Base-by-base conservation (phyloP, 345 rosid species). In the Camelina hispida region DNA sequence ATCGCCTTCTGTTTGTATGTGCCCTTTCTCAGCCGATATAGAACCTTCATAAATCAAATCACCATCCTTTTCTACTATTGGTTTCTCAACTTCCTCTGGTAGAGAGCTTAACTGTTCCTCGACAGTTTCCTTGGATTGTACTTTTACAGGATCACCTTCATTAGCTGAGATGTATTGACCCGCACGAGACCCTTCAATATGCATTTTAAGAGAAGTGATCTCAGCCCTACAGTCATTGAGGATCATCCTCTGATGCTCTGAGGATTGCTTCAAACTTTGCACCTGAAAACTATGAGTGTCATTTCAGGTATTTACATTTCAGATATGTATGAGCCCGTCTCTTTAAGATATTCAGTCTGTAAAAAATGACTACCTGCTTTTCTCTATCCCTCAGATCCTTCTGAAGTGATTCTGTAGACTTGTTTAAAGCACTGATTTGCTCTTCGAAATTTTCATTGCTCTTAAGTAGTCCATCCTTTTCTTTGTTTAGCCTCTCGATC, bases 161-260 rank as follows among this genome's bases (percentile, higher is more conserved):
- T 54, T 78, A 60, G 78, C 74, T 57, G 80, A 78, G 51, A 71
- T 34, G 80, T 76, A 83, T 79, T 68, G 83, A 48, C 79, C 85
- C 71, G 88, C 84, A 78, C 75, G 85, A 78, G 82, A 87, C 78
- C 96, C 93, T 81, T 90, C 98, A 16, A 94, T 85, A 64, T 87
- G 93, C 97, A 91, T 87, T 84, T 91, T 94, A 73, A 91, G 84
- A 81, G 96, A 79, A 59, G 97, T 90, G 62, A 94, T 90, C 84
- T 94, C 98, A 76, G 93, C 90, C 74, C 93, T 88, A 82, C 92
- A 90, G 66, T 87, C 96, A 84, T 87, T 91, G 70, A 91, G 89
- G 76, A 88, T 90, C 81, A 80, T 84, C 73, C 91, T 83, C 77
- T 87, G 97, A 76, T 80, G 85, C 81, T 91, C 98, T 68, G 68